Conservation (phyloP, 1,284 basidiomycete genomes). For the Trametes hirsuta region DNA sequence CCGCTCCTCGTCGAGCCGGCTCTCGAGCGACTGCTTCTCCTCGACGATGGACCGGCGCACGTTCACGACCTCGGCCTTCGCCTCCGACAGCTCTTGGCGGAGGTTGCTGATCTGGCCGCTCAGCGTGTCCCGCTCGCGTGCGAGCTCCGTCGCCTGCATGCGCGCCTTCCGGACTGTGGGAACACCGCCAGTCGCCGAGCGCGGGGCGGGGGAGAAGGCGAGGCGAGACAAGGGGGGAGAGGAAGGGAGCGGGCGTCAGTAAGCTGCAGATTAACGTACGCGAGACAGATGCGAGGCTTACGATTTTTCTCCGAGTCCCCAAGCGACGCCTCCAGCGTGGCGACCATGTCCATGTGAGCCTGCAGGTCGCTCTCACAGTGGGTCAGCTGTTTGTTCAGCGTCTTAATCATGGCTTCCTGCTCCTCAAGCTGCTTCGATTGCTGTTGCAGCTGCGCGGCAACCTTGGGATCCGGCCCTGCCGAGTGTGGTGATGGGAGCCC, state of each 20-base stretch:
- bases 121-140: slow-evolving; percentile 79
- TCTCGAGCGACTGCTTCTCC: slow-evolving; percentile 84
- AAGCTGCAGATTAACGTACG: slow-evolving; percentile 15
- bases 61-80: slow-evolving; percentile 76
- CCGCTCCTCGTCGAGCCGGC: slow-evolving; percentile 80
- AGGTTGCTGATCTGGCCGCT: slow-evolving; percentile 65
- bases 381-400: slow-evolving; percentile 87
- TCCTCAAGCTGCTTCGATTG: slow-evolving; percentile 79
- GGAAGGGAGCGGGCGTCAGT: slow-evolving; percentile 24
- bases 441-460: slow-evolving; percentile 65
- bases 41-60: slow-evolving; percentile 80
- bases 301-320: slow-evolving; percentile 90
- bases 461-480: slow-evolving; percentile 53
- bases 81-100: slow-evolving; percentile 70
- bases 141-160: slow-evolving; percentile 86
- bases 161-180: slow-evolving; percentile 82
- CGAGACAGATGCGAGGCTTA: slow-evolving; percentile 45
- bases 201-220: not conserved
- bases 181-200: slow-evolving; percentile 9
- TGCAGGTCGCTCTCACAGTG: slow-evolving; percentile 92
- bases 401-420: slow-evolving; percentile 89
- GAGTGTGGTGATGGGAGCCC: slow-evolving; percentile 34
- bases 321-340: slow-evolving; percentile 79
- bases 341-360: slow-evolving; percentile 89
- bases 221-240: not conserved